Base-by-base conservation (phyloP, 495 filamentous ascomycete genomes). In the Aspergillus bertholletiae region DNA sequence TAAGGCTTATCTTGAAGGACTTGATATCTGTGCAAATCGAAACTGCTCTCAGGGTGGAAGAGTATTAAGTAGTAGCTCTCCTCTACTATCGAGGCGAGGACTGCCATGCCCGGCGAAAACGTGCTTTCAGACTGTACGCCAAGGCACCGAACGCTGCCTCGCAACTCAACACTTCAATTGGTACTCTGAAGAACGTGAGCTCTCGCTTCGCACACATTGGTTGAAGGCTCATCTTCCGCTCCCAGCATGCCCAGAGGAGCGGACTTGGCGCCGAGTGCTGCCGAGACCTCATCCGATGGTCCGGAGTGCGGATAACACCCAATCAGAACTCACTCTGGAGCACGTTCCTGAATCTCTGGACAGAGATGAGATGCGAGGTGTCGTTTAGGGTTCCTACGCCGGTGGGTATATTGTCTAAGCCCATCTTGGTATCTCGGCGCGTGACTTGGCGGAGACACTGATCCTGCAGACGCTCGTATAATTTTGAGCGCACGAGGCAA, bases 271-370 rank as follows among this genome's bases (percentile, higher is more conserved):
- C 47, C 43, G 13, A 52, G 23, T 18, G 8, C 17, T 24, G 8
- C 17, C 28, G 37, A 46, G 13, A 13, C 34, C 15, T 21, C 34
- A 41, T n/a, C 18, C 34, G 7, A 26, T 22, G 18, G 35, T 7
- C 4, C 9, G 3, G 37, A 9, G 6, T 13, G 20, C 13, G 2
- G 1, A 21, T 18, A 8, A 3, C 40, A 23, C 18, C 58, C 58
- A 56, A 56, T 56, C 24, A 49, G 7, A 11, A 0, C 5, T 2
- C 5, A 9, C 17, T 6, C 7, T 8, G 3, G 28, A 56, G 54
- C 58, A 60, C 58, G 58, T 60, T 60, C 50, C 32, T 50, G 54
- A 60, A 27, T 37, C 49, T 53, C 17, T 60, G 58, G 58, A n/a
- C 20, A 5, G 20, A 17, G 13, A 21, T 39, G 11, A 39, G 34